A percentile compares a stretch with the other conserved stretches of the same genome.
These are phyloP conservation scores for Cladosporium sp. DNA, from an alignment of 2,329 filamentous ascomycete species.

Conservation along the genomic window DNA sequence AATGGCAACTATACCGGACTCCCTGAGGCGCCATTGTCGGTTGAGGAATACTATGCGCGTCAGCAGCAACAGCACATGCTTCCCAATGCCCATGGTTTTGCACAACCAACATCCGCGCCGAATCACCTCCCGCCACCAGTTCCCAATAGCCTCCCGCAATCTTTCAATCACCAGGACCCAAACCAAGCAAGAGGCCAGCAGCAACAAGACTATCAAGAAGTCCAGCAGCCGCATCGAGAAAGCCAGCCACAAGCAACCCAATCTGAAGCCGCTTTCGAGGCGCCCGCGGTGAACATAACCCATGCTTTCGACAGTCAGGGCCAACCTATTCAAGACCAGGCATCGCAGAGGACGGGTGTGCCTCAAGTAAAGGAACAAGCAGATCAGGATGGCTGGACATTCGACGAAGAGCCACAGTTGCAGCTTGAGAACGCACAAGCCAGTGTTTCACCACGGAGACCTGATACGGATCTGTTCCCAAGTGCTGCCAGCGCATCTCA, in stretches of 20 bases:
- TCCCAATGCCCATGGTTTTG: slow-evolving; percentile 17
- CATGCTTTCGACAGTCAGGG: slow-evolving; percentile 58
- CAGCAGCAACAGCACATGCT: slow-evolving; percentile 42
- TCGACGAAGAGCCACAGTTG: slow-evolving; percentile 65
- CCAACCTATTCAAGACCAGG: slow-evolving; percentile 47
- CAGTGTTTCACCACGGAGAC: slow-evolving; percentile 57
- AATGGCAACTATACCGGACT: slow-evolving; percentile 32
- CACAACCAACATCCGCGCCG: slow-evolving; percentile 41
- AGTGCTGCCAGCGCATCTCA: slow-evolving; percentile 58
- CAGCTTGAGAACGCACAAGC: slow-evolving; percentile 54
- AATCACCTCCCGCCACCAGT: slow-evolving; percentile 58
- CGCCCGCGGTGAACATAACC: slow-evolving; percentile 54
- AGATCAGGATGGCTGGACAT: slow-evolving; percentile 80
- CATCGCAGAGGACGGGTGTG: slow-evolving; percentile 13
- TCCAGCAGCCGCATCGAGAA: slow-evolving; percentile 33
- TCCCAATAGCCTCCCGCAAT: slow-evolving; percentile 26
- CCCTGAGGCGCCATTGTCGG: slow-evolving; percentile 50
- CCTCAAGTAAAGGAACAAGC: slow-evolving; percentile 19
- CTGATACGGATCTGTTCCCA: slow-evolving; percentile 85
- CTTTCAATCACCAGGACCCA: slow-evolving; percentile 17
- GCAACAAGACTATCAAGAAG: slow-evolving; percentile 36
- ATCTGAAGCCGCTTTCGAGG: slow-evolving; percentile 42
- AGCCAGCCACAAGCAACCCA: slow-evolving; percentile 21
- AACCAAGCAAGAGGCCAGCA: slow-evolving; percentile 16
- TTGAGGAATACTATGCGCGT: slow-evolving; percentile 58